Base-by-base conservation (phyloP, 768 basidiomycete species). In the Leccinum ochraceum region DNA sequence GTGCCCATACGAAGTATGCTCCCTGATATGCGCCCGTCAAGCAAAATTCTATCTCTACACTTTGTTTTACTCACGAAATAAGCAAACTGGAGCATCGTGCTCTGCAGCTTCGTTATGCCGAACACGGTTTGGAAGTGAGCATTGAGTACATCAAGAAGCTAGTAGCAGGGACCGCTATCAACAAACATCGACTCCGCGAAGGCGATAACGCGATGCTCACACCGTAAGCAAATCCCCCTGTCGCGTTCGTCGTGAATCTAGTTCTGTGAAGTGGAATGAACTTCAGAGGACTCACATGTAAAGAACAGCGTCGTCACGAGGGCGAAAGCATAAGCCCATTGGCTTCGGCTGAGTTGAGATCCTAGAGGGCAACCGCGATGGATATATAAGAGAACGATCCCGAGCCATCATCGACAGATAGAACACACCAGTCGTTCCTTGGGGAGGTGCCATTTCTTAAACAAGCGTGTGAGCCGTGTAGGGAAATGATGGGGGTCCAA, bases 241-340 rank as follows among this genome's bases (percentile, higher is more conserved):
- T 37, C 37, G n/a, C 39, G 24, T 46, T 54, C 11, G 44, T 58
- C 24, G 44, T 58, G 20, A 9, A 34, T 6, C 44, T 7, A 30
- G 42, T 20, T 50, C 17, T 10, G 22, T 44, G 20, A 30, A 26
- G 26, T 17, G 26, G n/a, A 26, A 39, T 37, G n/a, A 22, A 22
- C 22, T 22, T 22, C 28, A 17, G 17, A 51, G 26, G 10, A 72
- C 82, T 63, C 63, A 85, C 86, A 88, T 30, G 88, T 86, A 74
- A 90, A 90, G 79, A 90, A 90, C 34, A 90, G 77, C 11, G 87
- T 83, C 20, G 88, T 90, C 60, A 92, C 86, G 57, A 90, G 81
- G 42, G 78, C 77, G 70, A 88, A 91, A 8, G 89, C 79, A 69
- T 81, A 86, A 28, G 73, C 74, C 81, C 81, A 86, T 66, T 77